phyloP scores from a whole-genome alignment of 768 basidiomycete species.

The Basidioascus undulatus region DNA sequence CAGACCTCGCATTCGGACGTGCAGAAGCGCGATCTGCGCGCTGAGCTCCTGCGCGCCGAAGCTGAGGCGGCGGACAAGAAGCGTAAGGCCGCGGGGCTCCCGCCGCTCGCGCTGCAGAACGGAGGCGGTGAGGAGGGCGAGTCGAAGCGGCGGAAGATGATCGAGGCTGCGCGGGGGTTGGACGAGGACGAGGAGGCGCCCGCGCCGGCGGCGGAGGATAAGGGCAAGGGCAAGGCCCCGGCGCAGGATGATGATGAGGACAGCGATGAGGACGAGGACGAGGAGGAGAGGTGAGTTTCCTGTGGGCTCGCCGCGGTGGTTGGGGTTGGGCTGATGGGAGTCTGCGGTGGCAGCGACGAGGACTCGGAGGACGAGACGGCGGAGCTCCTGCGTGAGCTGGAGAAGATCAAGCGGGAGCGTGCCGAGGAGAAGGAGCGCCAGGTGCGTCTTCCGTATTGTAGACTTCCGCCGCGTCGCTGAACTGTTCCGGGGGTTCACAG shows the following conservation, averaged over 20 bases:
- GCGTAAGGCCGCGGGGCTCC: conserved; percentile 45
- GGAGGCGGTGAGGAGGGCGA: conserved; percentile 22
- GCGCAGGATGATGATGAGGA: conserved; percentile 20
- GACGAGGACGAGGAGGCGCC: conserved; percentile 30
- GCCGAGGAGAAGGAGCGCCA: conserved; percentile 68
- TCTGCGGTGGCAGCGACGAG: conserved; percentile 17
- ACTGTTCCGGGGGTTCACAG: conserved; percentile 13
- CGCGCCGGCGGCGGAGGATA: conserved; percentile 15
- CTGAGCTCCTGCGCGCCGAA: conserved; percentile 65
- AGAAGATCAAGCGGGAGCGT: conserved; percentile 89
- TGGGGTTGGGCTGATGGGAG: conserved; percentile 1
- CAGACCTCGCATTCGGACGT: conserved; percentile 65
- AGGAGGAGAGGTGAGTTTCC: conserved; percentile 8
- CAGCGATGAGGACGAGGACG: conserved; percentile 23
- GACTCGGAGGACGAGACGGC: conserved; percentile 80
- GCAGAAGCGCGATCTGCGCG: conserved; percentile 48
- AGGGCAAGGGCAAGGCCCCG: conserved; percentile 17
- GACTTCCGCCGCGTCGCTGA: not conserved
- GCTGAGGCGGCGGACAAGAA: conserved; percentile 72
- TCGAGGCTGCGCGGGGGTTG: conserved; percentile 64
- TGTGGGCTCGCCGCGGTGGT: not conserved
- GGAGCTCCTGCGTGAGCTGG: conserved; percentile 82
- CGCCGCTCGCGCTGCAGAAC: conserved; percentile 24
- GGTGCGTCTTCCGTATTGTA: conserved; percentile 12
- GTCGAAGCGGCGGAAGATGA: conserved; percentile 62